Conservation (phyloP, 768 basidiomycete genomes). For the Auricularia auricula-judae region DNA sequence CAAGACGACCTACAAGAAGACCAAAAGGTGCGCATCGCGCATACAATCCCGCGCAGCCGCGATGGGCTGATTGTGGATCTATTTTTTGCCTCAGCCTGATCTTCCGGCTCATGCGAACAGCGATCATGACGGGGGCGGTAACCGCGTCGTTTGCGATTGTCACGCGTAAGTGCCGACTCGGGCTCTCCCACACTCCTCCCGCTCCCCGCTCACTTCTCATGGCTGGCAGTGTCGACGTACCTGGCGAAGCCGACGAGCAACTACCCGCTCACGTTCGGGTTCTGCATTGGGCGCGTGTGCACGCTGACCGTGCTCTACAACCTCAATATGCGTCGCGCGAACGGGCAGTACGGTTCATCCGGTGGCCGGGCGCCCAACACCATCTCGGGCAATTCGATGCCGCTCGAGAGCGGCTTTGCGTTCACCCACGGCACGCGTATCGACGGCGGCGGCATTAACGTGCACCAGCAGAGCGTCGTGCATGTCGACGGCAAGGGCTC, state of each 20-base stretch:
- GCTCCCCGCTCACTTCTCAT: neutral
- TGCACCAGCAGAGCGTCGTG: neutral
- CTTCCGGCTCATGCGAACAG: neutral
- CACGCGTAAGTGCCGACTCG: neutral
- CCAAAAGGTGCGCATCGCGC: neutral
- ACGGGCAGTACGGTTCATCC: neutral
- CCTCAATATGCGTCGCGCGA: neutral
- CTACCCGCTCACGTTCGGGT: neutral
- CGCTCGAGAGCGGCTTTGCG: neutral
- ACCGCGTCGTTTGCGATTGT: neutral
- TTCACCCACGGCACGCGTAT: neutral
- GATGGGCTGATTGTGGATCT: neutral
- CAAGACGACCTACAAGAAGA: neutral
- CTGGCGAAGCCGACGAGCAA: neutral
- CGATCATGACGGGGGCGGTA: neutral
- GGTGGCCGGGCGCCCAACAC: neutral
- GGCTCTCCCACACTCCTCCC: neutral
- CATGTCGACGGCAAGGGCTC: neutral
- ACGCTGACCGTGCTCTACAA: neutral
- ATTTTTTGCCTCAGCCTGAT: neutral
- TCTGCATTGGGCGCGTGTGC: neutral
- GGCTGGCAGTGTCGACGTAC: neutral
- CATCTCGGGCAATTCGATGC: neutral
- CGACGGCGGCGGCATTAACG: neutral
- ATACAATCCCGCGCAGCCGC: neutral